Percentiles rank a stretch among this genome's conserved stretches.
Conservation (phyloP, 805 yeast species). For the Barnettozyma siamensis region DNA sequence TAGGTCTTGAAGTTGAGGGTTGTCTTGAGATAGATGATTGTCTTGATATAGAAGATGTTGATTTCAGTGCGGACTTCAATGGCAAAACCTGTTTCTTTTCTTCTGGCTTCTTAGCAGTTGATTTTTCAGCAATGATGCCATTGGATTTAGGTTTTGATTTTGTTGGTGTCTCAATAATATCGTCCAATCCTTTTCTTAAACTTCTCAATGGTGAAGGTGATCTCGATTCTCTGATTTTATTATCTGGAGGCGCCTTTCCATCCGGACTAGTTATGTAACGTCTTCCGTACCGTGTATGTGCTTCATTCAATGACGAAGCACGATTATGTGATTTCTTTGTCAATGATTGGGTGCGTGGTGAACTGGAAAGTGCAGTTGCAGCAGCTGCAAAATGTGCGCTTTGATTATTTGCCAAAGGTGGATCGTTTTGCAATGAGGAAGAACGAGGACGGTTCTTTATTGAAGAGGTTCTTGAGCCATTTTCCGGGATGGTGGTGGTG, state of each 20-base stretch:
- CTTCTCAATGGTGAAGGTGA: constrained; percentile 17
- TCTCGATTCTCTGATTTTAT: constrained; percentile 8
- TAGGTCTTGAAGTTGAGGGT: neutral
- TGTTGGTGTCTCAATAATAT: constrained; percentile 1
- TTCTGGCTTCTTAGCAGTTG: neutral
- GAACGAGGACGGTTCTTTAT: constrained; percentile 11
- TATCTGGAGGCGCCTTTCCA: neutral
- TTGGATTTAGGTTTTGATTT: neutral
- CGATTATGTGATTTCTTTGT: constrained; percentile 11
- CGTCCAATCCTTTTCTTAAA: neutral
- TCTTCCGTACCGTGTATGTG: neutral
- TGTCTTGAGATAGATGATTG: too few relatives aligned
- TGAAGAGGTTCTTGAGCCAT: constrained; percentile 2
- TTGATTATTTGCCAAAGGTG: neutral
- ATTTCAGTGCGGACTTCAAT: constrained; percentile 5
- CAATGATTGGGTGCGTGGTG: too few relatives aligned
- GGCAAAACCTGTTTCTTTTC: constrained; percentile 3
- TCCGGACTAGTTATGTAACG: too few relatives aligned
- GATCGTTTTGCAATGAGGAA: constrained; percentile 9
- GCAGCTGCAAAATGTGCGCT: constrained; percentile 16
- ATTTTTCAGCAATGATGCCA: neutral
- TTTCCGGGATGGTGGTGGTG: too few relatives aligned
- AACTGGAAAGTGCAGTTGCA: constrained; percentile 17
- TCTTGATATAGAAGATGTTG: neutral
- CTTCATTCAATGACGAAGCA: constrained; percentile 15